Evolutionary conservation across 164 flowering plant species (phyloP).

Genomic region (Annona cherimola): DNA sequence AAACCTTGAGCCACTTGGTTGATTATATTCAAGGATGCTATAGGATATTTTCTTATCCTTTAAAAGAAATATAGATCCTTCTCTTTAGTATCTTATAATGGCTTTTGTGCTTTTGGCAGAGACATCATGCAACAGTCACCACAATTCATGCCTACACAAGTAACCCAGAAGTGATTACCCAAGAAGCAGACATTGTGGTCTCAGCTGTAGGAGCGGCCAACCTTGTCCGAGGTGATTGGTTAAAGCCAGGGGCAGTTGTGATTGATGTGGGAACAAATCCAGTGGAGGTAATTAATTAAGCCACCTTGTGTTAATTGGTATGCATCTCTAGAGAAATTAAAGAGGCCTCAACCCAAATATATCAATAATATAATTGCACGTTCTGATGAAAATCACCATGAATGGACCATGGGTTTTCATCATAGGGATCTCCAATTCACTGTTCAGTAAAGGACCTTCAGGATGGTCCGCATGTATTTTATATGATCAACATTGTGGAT

Average conservation of each 20-base stretch:
- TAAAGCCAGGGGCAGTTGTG: constrained; percentile 87
- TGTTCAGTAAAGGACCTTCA: too few relatives aligned
- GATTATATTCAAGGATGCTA: not conserved
- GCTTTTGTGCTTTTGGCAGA: constrained; percentile 35
- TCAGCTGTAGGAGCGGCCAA: constrained; percentile 77
- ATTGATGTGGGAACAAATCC: constrained; percentile 84
- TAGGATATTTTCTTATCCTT: too few relatives aligned
- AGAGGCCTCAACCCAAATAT: not conserved
- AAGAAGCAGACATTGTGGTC: constrained; percentile 82
- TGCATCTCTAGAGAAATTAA: not conserved
- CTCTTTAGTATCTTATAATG: not conserved
- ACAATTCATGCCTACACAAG: constrained; percentile 55
- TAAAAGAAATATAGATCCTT: not conserved
- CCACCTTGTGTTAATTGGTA: not conserved
- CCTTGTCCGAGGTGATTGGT: constrained; percentile 75
- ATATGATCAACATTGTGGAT: too few relatives aligned
- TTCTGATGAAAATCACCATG: not conserved
- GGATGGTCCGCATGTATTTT: too few relatives aligned
- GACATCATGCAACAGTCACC: constrained; percentile 84
- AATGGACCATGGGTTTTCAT: not conserved
- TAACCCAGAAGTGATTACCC: constrained; percentile 56
- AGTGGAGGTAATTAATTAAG: constrained; percentile 40
- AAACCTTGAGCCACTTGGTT: not conserved
- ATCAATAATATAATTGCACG: not conserved
- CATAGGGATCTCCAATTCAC: too few relatives aligned